A percentile compares a stretch with the other conserved stretches of the same genome.
Evolutionary conservation across 345 rosid species (phyloP).

Genomic region (Camelina neglecta): DNA sequence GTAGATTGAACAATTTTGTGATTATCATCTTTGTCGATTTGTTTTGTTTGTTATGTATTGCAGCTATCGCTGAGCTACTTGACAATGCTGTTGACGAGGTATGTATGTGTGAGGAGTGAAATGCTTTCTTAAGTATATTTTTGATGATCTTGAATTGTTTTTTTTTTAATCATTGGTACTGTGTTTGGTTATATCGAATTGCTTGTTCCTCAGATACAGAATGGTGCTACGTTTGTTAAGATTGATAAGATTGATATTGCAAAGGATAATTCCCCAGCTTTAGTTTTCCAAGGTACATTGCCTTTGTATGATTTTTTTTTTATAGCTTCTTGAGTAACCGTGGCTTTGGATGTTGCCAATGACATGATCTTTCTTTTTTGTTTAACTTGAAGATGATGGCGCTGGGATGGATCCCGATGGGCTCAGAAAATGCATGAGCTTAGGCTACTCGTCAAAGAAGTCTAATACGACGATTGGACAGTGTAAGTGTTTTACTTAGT

Average conservation of each 20-base stretch:
- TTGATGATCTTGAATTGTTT: not conserved
- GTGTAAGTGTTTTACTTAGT: constrained; percentile 71
- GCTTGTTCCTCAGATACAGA: constrained; percentile 58
- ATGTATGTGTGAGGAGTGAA: constrained; percentile 46
- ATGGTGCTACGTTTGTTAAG: constrained; percentile 87
- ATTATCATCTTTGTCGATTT: not conserved
- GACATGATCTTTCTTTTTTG: not conserved
- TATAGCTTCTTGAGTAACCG: not conserved
- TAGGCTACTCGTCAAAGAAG: constrained; percentile 95
- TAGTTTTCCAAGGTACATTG: constrained; percentile 70
- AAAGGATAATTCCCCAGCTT: constrained; percentile 86
- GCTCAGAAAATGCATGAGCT: constrained; percentile 93
- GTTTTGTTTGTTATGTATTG: constrained; percentile 31
- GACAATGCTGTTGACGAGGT: constrained; percentile 99
- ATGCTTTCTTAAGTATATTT: constrained; percentile 6
- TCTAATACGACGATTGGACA: constrained; percentile 89
- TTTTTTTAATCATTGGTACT: not conserved
- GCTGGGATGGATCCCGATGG: constrained; percentile 91
- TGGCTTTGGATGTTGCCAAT: constrained; percentile 1
- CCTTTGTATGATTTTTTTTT: not conserved
- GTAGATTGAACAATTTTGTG: not conserved
- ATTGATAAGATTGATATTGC: constrained; percentile 72
- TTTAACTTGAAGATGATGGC: constrained; percentile 74
- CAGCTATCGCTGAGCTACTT: constrained; percentile 95
- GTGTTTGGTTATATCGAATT: constrained; percentile 28